Conservation (phyloP, 768 basidiomycete species). For the Lentinus brumalis region DNA sequence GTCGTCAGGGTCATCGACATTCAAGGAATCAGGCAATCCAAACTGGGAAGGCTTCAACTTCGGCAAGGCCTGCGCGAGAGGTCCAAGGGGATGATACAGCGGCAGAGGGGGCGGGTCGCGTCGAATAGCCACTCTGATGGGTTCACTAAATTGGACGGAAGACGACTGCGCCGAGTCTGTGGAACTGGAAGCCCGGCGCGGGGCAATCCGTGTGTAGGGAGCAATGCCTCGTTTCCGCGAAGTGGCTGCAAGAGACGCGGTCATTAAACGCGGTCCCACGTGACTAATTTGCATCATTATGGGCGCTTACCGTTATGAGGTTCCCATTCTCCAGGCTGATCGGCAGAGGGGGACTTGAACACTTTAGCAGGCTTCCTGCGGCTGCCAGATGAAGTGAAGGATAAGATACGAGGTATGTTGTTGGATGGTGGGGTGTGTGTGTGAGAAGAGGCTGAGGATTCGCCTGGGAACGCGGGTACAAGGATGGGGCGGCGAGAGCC, state of each 20-base stretch:
- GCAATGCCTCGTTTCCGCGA: slow-evolving; percentile 19
- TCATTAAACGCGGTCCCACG: slow-evolving; percentile 17
- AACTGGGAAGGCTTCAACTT: slow-evolving; percentile 59
- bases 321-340: slow-evolving; percentile 30
- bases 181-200: slow-evolving; percentile 2
- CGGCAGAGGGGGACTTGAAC: slow-evolving; percentile 56
- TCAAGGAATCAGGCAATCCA: slow-evolving; percentile 52
- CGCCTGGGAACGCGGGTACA: slow-evolving; percentile 9
- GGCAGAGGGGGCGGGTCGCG: slow-evolving; percentile 41
- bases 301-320: slow-evolving; percentile 25
- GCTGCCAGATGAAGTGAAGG: slow-evolving; percentile 29
- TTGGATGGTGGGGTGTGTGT: neutral
- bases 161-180: slow-evolving; percentile 3
- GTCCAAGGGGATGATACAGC: slow-evolving; percentile 68
- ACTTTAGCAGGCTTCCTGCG: slow-evolving; percentile 61
- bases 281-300: slow-evolving; percentile 13
- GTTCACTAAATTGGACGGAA: neutral
- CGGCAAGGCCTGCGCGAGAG: slow-evolving; percentile 64
- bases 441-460: slow-evolving; percentile 12
- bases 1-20: slow-evolving; percentile 32
- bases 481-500: slow-evolving; percentile 19
- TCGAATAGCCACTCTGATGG: slow-evolving; percentile 4
- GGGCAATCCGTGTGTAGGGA: slow-evolving; percentile 8
- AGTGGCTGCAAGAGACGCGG: slow-evolving; percentile 16
- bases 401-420: neutral